Base-by-base conservation (phyloP, 2,329 filamentous ascomycete species). In the Fusarium keratoplasticum region DNA sequence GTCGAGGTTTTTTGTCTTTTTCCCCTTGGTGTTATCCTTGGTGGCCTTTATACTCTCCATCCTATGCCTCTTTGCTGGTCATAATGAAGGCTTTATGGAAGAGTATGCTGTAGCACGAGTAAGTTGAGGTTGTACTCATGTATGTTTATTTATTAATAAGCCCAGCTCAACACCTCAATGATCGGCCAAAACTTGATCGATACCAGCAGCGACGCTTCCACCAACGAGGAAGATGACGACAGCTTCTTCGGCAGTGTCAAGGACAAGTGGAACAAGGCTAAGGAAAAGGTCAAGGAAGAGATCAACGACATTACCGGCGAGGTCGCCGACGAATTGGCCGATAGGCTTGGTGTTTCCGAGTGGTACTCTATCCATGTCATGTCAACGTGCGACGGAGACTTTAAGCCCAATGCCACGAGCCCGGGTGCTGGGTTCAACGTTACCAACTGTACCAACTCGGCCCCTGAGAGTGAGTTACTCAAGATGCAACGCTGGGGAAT, bases 331-430 rank as follows among this genome's bases (percentile, higher is more conserved):
- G 73, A 84, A 61, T 60, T 87, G 54, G 80, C 83, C 58, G 80
- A 83, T 14, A 80, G 82, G n/a, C 79, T 88, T 31, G 86, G 86
- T 27, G 84, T 88, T 64, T 82, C 83, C 1, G 81, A 88, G 69
- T 88, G 87, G 87, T 88, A 88, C 74, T 87, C 86, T 18, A 69
- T 88, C 33, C 87, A 88, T 71, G 73, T 88, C 74, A 85, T 86
- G 84, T 82, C 83, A 42, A 78, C 81, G 5, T 88, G 87, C 77
- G 80, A 87, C 75, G 87, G 87, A 55, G 73, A 82, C 72, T 88
- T 83, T 71, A 80, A 81, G 44, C 85, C 85, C 33, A 86, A 87
- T 62, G 81, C 82, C 2, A 86, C 85, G 5, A 79, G 65, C 10
- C 73, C 79, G 4, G 76, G 76, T 29, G 78, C 82, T 16, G 81